Conservation (phyloP, 139 green algal genomes). For the Medakamo hakoo region DNA sequence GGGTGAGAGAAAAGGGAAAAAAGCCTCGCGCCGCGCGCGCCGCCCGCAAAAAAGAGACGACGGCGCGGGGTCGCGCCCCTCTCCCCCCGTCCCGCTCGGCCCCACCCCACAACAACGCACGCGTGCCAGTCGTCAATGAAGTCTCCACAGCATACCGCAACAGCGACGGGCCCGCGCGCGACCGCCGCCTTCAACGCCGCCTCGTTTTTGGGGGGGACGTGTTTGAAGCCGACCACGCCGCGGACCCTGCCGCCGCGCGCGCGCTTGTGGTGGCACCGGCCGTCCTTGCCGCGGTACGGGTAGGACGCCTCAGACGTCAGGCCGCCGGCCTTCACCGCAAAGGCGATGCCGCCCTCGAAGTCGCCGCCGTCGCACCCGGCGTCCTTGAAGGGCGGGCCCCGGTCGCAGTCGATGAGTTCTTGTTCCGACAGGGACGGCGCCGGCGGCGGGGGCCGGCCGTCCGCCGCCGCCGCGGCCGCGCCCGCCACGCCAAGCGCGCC, state of each 20-base stretch:
- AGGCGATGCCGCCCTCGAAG: constrained; percentile 6
- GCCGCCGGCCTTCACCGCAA: constrained; percentile 1
- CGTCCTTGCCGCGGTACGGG: constrained; percentile 7
- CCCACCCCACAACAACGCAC: background rate
- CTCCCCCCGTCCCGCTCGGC: too few relatives aligned
- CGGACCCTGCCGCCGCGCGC: background rate
- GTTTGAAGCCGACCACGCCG: constrained; percentile 1
- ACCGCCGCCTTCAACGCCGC: constrained; percentile 10
- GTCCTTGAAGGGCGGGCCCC: background rate
- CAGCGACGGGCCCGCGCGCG: constrained; percentile 5
- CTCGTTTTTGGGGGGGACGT: constrained; percentile 7
- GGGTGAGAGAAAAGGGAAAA: too few relatives aligned
- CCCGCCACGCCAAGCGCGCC: constrained; percentile 6
- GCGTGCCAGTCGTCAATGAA: constrained; percentile 9
- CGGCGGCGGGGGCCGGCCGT: too few relatives aligned
- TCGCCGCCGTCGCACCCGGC: constrained; percentile 1
- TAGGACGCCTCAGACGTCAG: constrained; percentile 4
- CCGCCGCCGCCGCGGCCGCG: too few relatives aligned
- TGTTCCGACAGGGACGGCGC: constrained; percentile 5
- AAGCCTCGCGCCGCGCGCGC: too few relatives aligned
- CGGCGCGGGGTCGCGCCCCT: too few relatives aligned
- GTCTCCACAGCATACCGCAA: constrained; percentile 12
- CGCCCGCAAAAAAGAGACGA: too few relatives aligned
- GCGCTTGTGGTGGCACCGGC: background rate
- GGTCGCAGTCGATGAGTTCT: constrained; percentile 10